Conservation (phyloP, 805 yeast species). For the Clavispora santaluciae region DNA sequence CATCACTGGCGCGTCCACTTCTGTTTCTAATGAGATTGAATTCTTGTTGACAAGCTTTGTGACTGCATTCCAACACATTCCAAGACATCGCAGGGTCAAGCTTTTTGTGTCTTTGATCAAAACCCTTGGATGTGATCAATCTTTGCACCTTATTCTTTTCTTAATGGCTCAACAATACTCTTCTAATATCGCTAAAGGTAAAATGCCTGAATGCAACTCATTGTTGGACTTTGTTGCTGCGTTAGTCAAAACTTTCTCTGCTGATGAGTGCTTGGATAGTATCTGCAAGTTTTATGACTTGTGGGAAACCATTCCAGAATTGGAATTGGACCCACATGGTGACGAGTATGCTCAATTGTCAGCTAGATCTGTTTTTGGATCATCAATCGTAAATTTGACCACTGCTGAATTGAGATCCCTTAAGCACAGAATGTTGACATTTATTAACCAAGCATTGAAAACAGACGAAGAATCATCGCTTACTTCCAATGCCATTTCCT, state of each 20-base stretch:
- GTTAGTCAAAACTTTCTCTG: constrained; percentile 63
- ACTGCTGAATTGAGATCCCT: constrained; percentile 44
- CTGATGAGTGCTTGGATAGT: constrained; percentile 62
- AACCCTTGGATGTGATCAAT: constrained; percentile 63
- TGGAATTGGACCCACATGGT: constrained; percentile 34
- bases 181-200: constrained; percentile 44
- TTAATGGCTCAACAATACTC: constrained; percentile 79
- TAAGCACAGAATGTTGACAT: constrained; percentile 50
- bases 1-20: constrained; percentile 44
- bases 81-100: constrained; percentile 90
- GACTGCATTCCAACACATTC: constrained; percentile 93
- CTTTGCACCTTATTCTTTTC: constrained; percentile 70
- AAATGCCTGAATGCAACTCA: constrained; percentile 60
- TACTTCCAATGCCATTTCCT: constrained; percentile 22
- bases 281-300: constrained; percentile 46
- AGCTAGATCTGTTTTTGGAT: constrained; percentile 59
- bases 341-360: constrained; percentile 35
- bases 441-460: constrained; percentile 46
- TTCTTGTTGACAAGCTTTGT: constrained; percentile 82
- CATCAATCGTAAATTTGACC: constrained; percentile 48
- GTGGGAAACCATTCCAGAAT: constrained; percentile 46
- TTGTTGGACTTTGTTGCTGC: constrained; percentile 68
- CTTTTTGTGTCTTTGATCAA: constrained; percentile 72
- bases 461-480: constrained; percentile 22
- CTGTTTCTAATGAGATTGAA: constrained; percentile 62